Evolutionary conservation across 345 rosid species (phyloP).

Genomic region (Acer campestre): DNA sequence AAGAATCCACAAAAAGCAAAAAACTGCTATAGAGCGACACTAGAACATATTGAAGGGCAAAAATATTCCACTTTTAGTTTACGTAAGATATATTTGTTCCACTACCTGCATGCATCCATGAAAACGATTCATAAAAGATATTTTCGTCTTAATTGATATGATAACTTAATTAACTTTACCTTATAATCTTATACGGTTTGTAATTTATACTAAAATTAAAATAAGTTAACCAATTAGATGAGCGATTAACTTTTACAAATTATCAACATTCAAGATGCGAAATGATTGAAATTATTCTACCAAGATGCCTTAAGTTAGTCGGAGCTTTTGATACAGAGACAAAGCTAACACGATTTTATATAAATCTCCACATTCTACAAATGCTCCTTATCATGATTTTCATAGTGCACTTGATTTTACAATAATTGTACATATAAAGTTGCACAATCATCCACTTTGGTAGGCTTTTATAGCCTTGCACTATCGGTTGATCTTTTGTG

Average conservation of each 20-base stretch:
- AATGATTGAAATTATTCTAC: neutral
- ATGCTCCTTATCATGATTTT: neutral
- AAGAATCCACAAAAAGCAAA: too few relatives aligned
- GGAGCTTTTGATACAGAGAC: neutral
- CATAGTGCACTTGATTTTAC: neutral
- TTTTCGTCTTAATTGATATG: too few relatives aligned
- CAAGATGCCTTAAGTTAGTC: neutral
- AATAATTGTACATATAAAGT: neutral
- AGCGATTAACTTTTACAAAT: too few relatives aligned
- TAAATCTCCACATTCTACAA: neutral
- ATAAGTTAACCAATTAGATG: too few relatives aligned
- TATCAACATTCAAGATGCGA: neutral
- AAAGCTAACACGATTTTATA: neutral
- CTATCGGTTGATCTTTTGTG: neutral
- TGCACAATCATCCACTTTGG: neutral
- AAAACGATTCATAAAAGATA: neutral
- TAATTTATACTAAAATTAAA: too few relatives aligned
- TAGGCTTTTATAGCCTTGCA: neutral
- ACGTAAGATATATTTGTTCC: slow-evolving; percentile 15
- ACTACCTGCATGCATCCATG: slow-evolving; percentile 22
- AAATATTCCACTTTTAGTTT: neutral
- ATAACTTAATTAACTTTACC: too few relatives aligned
- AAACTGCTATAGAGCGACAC: neutral
- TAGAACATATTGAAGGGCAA: neutral
- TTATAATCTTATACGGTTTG: too few relatives aligned